Percentiles rank a stretch among this genome's conserved stretches.
These are phyloP conservation scores for Verticillium albo-atrum DNA, from an alignment of 2,329 filamentous ascomycete species.

Conservation along the genomic window DNA sequence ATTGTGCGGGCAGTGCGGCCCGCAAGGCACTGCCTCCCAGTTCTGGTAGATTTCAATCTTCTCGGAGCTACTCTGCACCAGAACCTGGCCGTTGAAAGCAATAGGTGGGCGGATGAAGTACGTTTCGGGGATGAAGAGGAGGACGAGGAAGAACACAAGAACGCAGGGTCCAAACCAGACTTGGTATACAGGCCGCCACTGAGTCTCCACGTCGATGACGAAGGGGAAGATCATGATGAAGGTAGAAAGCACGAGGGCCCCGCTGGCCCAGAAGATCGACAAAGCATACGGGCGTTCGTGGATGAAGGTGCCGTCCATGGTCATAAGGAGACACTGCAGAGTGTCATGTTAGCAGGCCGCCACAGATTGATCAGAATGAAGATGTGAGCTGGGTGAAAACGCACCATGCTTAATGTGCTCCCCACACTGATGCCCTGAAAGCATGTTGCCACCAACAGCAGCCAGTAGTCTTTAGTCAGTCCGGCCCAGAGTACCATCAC, in stretches of 20 bases:
- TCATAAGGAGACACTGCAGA: conserved; percentile 18
- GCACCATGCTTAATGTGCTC: conserved; percentile 22
- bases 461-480: conserved; percentile 18
- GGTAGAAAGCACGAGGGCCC: conserved; percentile 18
- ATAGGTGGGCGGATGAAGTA: conserved; percentile 34
- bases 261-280: conserved; percentile 26
- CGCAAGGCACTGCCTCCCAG: conserved; percentile 16
- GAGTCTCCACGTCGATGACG: conserved; percentile 9
- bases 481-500: conserved; percentile 16
- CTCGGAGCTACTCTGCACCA: conserved; percentile 30
- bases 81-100: conserved; percentile 33
- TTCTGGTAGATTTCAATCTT: conserved; percentile 31
- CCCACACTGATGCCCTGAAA: conserved; percentile 26
- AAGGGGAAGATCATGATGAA: conserved; percentile 21
- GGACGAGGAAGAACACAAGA: conserved; percentile 19
- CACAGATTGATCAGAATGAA: not conserved
- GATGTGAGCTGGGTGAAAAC: conserved; percentile 4
- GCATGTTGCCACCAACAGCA: conserved; percentile 22
- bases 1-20: not conserved
- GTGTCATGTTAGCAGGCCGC: not conserved
- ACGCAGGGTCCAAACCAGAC: conserved; percentile 20
- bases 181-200: conserved; percentile 29
- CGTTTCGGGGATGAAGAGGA: conserved; percentile 30
- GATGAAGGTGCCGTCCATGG: conserved; percentile 34
- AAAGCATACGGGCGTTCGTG: conserved; percentile 27